phyloP scores from a whole-genome alignment of 768 basidiomycete species.

The Auricularia sp. region DNA sequence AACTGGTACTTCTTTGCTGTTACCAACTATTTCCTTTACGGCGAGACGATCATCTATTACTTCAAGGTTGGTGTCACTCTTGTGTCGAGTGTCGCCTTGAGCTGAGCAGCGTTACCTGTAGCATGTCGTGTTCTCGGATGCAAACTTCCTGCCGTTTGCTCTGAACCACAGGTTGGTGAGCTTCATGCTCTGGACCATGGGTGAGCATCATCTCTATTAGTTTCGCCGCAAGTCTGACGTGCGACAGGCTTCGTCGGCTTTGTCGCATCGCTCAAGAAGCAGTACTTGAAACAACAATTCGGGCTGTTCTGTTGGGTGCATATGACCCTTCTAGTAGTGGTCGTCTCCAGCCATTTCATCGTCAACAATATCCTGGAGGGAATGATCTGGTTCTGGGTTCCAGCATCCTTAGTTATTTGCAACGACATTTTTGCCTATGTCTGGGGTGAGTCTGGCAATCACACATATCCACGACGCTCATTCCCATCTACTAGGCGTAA shows the following conservation, averaged over 20 bases:
- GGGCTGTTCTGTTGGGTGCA: constrained; percentile 99
- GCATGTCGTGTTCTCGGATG: constrained; percentile 96
- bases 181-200: constrained; percentile 92
- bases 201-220: constrained; percentile 16
- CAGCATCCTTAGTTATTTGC: constrained; percentile 93
- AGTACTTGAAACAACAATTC: constrained; percentile 94
- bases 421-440: constrained; percentile 97
- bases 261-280: constrained; percentile 88
- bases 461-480: neutral
- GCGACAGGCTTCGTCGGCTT: constrained; percentile 82
- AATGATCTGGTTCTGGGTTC: constrained; percentile 98
- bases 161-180: constrained; percentile 97
- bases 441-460: constrained; percentile 47
- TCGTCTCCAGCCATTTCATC: constrained; percentile 97
- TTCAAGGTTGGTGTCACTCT: constrained; percentile 61
- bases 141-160: constrained; percentile 85
- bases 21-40: constrained; percentile 96
- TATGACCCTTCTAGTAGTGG: constrained; percentile 90
- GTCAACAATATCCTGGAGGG: constrained; percentile 96
- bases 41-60: constrained; percentile 98
- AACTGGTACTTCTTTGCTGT: constrained; percentile 99
- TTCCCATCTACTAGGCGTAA: constrained; percentile 30
- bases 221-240: neutral
- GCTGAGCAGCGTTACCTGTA: constrained; percentile 19
- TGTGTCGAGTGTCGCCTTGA: neutral